Conservation (phyloP, 495 filamentous ascomycete genomes). For the Margaritispora aquatica region DNA sequence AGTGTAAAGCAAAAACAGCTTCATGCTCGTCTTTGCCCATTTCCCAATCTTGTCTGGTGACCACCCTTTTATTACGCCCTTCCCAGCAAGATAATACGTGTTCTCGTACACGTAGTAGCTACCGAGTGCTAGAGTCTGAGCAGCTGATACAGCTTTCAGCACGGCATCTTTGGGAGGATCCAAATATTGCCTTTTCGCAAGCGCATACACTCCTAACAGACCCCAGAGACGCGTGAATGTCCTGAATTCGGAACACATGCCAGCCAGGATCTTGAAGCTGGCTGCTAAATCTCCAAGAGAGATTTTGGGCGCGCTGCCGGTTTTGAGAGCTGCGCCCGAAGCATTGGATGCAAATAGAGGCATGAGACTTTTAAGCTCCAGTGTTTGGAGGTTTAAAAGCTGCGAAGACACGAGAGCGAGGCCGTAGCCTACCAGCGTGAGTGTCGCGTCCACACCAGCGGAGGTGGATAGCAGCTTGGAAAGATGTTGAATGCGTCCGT, state of each 20-base stretch:
- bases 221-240: constrained; percentile 73
- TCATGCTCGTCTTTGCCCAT: constrained; percentile 59
- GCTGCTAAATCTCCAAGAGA: constrained; percentile 25
- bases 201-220: constrained; percentile 67
- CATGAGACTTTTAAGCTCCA: not conserved
- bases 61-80: constrained; percentile 57
- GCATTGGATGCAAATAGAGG: not conserved
- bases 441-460: constrained; percentile 49
- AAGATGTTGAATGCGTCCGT: constrained; percentile 45
- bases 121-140: constrained; percentile 46
- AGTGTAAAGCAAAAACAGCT: constrained; percentile 73
- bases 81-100: constrained; percentile 62
- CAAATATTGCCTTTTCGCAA: constrained; percentile 40
- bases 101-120: constrained; percentile 80
- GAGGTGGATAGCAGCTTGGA: constrained; percentile 50
- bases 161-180: constrained; percentile 19
- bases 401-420: constrained; percentile 37
- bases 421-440: constrained; percentile 58
- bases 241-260: constrained; percentile 52
- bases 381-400: constrained; percentile 19
- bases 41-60: constrained; percentile 43
- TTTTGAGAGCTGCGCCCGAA: not conserved
- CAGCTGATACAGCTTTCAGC: constrained; percentile 53
- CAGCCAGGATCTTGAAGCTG: constrained; percentile 38
- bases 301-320: constrained; percentile 34